Conservation (phyloP, 106 monocot species). For the Dendrobium chrysotoxum region DNA sequence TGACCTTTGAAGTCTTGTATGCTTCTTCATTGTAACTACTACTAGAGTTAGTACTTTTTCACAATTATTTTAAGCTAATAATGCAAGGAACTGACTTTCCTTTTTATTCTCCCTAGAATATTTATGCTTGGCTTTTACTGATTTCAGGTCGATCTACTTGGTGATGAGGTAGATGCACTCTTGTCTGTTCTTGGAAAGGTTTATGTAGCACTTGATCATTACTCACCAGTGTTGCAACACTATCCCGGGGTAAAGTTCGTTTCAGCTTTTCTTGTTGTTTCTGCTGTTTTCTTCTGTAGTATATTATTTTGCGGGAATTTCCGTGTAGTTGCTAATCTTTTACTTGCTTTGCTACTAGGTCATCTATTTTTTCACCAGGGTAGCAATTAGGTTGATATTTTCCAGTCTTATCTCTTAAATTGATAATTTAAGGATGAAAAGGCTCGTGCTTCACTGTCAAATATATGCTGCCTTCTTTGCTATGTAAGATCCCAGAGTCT, state of each 20-base stretch:
- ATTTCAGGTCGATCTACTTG: conserved; percentile 83
- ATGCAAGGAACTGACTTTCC: neutral
- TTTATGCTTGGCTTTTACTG: neutral
- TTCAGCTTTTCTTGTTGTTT: neutral
- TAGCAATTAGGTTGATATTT: neutral
- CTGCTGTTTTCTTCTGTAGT: neutral
- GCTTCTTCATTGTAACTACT: neutral
- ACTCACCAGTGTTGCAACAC: conserved; percentile 85
- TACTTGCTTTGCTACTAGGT: neutral
- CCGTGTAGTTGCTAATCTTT: neutral
- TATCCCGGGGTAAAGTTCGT: conserved; percentile 83
- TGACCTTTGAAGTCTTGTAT: neutral
- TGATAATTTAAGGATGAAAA: neutral
- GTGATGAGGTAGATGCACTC: conserved; percentile 91
- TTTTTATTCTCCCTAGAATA: neutral
- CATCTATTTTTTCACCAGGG: neutral
- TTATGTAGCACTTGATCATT: conserved; percentile 92
- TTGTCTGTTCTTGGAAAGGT: conserved; percentile 81
- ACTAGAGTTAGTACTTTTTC: neutral
- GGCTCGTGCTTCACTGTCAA: neutral
- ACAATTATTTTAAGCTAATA: neutral
- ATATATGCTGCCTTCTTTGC: neutral
- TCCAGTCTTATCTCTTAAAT: neutral
- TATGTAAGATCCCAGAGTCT: neutral
- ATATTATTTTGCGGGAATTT: neutral